Conservation (phyloP, 1,139 yeast species). For the Debaryomyces robertsiae region DNA sequence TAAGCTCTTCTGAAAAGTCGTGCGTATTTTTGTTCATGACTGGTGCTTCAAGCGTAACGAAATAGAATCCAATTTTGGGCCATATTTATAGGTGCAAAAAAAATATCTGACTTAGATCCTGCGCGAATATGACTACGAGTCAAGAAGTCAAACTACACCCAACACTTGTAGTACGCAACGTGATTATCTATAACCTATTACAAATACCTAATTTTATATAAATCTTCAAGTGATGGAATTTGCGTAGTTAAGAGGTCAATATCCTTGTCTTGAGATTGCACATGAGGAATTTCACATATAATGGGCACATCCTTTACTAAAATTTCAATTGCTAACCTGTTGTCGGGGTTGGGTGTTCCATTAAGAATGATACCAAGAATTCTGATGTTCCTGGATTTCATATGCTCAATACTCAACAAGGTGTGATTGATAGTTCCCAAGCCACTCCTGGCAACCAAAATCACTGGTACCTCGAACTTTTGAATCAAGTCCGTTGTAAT, state of each 20-base stretch:
- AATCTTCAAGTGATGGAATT: slow-evolving; percentile 8
- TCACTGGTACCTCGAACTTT: slow-evolving; percentile 20
- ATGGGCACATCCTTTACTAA: slow-evolving; percentile 12
- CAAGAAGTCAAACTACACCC: slow-evolving; percentile 1
- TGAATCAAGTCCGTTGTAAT: slow-evolving; percentile 27
- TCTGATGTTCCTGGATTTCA: slow-evolving; percentile 18
- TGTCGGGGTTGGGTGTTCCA: slow-evolving; percentile 24
- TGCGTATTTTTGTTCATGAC: no score
- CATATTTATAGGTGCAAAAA: no score
- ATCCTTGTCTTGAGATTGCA: not conserved
- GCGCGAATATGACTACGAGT: slow-evolving; percentile 6
- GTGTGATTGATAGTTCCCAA: slow-evolving; percentile 35
- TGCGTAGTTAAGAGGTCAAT: slow-evolving; percentile 6
- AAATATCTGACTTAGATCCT: no score
- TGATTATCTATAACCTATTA: no score
- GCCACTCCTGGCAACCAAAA: slow-evolving; percentile 30
- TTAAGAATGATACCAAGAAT: slow-evolving; percentile 27
- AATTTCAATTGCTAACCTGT: slow-evolving; percentile 19
- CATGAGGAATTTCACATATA: slow-evolving; percentile 10
- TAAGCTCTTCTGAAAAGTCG: slow-evolving; percentile 1
- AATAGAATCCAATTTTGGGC: no score
- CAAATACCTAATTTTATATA: not conserved
- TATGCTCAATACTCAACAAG: slow-evolving; percentile 25
- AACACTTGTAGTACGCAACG: no score
- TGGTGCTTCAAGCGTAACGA: no score